Evolutionary conservation across 2,329 filamentous ascomycete species (phyloP).

Genomic region (Botrytis pseudocinerea): DNA sequence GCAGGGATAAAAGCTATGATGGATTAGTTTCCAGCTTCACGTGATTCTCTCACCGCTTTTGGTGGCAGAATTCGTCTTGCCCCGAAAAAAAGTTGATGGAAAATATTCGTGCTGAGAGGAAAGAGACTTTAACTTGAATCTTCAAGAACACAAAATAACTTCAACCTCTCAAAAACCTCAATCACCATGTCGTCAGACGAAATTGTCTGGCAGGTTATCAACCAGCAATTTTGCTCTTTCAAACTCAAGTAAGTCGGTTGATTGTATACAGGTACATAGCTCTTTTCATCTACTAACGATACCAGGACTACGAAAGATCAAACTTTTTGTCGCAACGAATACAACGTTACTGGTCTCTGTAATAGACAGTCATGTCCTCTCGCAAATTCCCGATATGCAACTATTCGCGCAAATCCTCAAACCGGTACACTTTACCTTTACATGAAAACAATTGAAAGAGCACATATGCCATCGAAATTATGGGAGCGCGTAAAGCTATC

Average conservation of each 20-base stretch:
- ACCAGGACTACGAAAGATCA: slow-evolving; percentile 76
- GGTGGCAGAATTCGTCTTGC: slow-evolving; percentile 10
- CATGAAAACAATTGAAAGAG: slow-evolving; percentile 91
- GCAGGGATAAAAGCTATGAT: not conserved
- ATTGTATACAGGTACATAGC: not conserved
- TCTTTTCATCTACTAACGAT: slow-evolving; percentile 39
- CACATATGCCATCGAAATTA: slow-evolving; percentile 84
- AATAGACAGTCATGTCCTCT: slow-evolving; percentile 87
- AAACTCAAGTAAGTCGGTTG: slow-evolving; percentile 73
- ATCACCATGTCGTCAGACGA: slow-evolving; percentile 82
- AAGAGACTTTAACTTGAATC: slow-evolving; percentile 1
- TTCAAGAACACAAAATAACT: slow-evolving; percentile 1
- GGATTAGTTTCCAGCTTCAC: not conserved
- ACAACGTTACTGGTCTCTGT: slow-evolving; percentile 82
- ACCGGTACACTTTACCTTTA: slow-evolving; percentile 89
- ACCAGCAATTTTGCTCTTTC: slow-evolving; percentile 92
- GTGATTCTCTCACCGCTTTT: not conserved
- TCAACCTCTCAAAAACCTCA: not conserved
- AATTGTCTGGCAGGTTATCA: slow-evolving; percentile 96
- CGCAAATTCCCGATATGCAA: slow-evolving; percentile 90
- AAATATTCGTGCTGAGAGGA: slow-evolving; percentile 14
- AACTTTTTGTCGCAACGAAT: slow-evolving; percentile 94
- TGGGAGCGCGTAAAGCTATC: slow-evolving; percentile 94
- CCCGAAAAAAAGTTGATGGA: slow-evolving; percentile 22
- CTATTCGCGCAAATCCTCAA: slow-evolving; percentile 77